Evolutionary conservation across 257 asterid species (phyloP).

Genomic region (Capsicum pubescens): DNA sequence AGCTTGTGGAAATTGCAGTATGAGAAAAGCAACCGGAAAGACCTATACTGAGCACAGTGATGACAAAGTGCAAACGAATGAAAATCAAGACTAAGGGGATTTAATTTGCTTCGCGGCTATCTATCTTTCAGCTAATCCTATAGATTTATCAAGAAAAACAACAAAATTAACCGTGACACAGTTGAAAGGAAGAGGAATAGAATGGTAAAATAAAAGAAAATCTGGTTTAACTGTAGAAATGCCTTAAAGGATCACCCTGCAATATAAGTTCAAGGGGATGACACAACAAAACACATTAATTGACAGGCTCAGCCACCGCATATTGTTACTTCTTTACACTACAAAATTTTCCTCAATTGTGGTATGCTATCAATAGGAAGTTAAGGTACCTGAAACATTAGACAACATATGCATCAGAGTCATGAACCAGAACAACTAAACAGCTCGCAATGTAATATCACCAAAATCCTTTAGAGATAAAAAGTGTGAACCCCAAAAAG

Average conservation of each 20-base stretch:
- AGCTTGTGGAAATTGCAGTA: constrained; percentile 21
- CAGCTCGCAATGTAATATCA: not conserved
- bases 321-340: constrained; percentile 29
- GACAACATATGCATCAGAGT: not conserved
- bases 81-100: constrained; percentile 25
- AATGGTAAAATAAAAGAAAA: constrained; percentile 22
- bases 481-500: not conserved
- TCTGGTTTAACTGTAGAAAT: constrained; percentile 28
- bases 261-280: constrained; percentile 70
- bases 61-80: not conserved
- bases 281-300: constrained; percentile 59
- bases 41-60: constrained; percentile 21
- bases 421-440: constrained; percentile 9
- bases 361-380: not conserved
- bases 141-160: constrained; percentile 55
- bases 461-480: not conserved
- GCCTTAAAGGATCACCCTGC: constrained; percentile 79
- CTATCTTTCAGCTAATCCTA: constrained; percentile 42
- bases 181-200: constrained; percentile 39
- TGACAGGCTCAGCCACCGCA: constrained; percentile 72
- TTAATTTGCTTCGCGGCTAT: constrained; percentile 17
- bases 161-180: constrained; percentile 66
- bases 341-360: not conserved
- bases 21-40: not conserved
- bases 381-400: constrained; percentile 14